phyloP scores from a whole-genome alignment of 352 stramenopile genomes.

The Globisporangium cederbergense region DNA sequence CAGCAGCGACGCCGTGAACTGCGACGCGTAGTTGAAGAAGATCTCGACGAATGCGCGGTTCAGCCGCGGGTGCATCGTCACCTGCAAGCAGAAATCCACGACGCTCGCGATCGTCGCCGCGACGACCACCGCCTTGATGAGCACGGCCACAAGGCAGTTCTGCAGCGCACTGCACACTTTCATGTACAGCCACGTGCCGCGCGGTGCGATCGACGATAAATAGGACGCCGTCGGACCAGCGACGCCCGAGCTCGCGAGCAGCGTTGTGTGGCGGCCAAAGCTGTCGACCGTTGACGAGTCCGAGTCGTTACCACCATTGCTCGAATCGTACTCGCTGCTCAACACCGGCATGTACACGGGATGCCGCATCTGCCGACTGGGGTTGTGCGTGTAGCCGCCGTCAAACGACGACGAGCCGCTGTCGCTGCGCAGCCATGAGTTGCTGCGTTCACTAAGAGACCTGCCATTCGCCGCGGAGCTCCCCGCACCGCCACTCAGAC shows the following conservation, averaged over 20 bases:
- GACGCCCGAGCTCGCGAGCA: constrained; percentile 26
- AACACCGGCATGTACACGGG: constrained; percentile 65
- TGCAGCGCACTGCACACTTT: constrained; percentile 14
- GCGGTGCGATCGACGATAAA: constrained; percentile 23
- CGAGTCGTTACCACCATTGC: neutral
- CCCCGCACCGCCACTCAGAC: neutral
- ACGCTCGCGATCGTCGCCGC: constrained; percentile 58
- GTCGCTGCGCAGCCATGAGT: constrained; percentile 14
- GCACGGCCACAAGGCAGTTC: constrained; percentile 24
- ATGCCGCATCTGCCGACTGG: constrained; percentile 26
- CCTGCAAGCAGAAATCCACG: constrained; percentile 66
- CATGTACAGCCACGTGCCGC: constrained; percentile 10
- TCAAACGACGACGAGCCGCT: neutral
- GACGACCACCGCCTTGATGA: constrained; percentile 50
- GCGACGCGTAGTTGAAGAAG: constrained; percentile 61
- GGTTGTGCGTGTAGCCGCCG: constrained; percentile 9
- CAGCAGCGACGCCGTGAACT: constrained; percentile 53
- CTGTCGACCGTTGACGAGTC: constrained; percentile 6
- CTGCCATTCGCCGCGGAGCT: neutral
- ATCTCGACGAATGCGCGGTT: constrained; percentile 67
- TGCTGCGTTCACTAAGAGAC: neutral
- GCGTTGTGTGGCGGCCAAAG: constrained; percentile 44
- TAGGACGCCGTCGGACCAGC: constrained; percentile 20
- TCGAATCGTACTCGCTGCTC: constrained; percentile 47
- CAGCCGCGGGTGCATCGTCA: constrained; percentile 62